Base-by-base conservation (phyloP, 129 eudicot species). In the Escallonia rubra region DNA sequence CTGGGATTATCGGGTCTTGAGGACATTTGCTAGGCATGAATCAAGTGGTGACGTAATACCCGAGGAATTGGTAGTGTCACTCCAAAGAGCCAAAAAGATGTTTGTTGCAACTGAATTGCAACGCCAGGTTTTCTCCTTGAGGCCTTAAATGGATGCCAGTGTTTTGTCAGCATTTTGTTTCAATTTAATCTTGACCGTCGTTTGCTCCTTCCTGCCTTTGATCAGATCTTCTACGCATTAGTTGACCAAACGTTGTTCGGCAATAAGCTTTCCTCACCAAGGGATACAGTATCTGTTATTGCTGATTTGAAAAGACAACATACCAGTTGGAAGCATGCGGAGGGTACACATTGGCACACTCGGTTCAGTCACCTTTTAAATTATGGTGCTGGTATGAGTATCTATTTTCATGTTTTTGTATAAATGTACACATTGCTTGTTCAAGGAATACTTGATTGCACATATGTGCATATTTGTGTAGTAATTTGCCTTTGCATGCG, bases 341-440 rank as follows among this genome's bases (percentile, higher is more conserved):
- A 93, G 75, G 96, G 95, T 63, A 93, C 94, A 58, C 91, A 83
- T 67, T 89, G 95, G 96, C 95, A 89, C 76, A 86, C 96, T 53
- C 84, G 98, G 59, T 93, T 93, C 70, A 84, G 82, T 65, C 98
- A 93, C 73, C 81, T 93, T 78, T 76, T 84, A 66, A 86, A 81
- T 74, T 93, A 93, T 56, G 96, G 98, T 65, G 96, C 95, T 79
- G 98, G 98, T 93, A 83, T 67, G 34, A 1, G 62, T 63, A 45
- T 62, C 55, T 45, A 11, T 39, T 54, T 67, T 8, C 57, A 16
- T 55, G 8, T 55, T 55, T 55, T 13, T 13, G 5, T 55, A 13
- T 23, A 23, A 23, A 23, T 23, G 34, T 23, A 23, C 34, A 23
- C 1, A 23, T 23, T 23, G 34, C 34, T 23, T 23, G 34, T 23